Evolutionary conservation across 768 basidiomycete genomes (phyloP).

Genomic region (Lactarius psammicola): DNA sequence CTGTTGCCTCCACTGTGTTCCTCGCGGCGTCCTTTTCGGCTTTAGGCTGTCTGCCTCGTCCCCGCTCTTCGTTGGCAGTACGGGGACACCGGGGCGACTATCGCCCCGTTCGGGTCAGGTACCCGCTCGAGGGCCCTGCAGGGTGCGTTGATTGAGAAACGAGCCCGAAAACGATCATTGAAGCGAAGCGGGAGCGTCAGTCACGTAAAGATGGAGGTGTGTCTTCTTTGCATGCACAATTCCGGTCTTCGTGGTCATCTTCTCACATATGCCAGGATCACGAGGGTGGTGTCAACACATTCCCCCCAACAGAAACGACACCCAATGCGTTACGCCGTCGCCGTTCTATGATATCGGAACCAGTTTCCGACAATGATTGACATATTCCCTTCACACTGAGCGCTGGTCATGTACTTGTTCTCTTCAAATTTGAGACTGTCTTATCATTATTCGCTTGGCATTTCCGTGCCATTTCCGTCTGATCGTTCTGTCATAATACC

Average conservation of each 20-base stretch:
- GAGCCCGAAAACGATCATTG: constrained; percentile 24
- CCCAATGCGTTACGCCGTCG: constrained; percentile 22
- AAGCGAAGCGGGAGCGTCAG: constrained; percentile 25
- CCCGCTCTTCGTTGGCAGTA: constrained; percentile 36
- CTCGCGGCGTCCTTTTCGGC: constrained; percentile 37
- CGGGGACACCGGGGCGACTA: neutral
- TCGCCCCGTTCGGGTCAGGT: neutral
- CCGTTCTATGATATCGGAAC: constrained; percentile 21
- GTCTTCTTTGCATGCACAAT: neutral
- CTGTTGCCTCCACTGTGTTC: constrained; percentile 41
- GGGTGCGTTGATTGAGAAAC: constrained; percentile 14
- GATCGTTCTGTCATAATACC: constrained; percentile 36
- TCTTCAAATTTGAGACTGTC: neutral
- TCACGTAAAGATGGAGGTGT: constrained; percentile 19
- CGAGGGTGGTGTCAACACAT: constrained; percentile 7
- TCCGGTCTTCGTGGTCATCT: neutral
- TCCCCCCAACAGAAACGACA: constrained; percentile 17
- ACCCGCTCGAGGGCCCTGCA: constrained; percentile 11
- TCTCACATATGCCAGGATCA: constrained; percentile 18
- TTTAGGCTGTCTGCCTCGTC: constrained; percentile 36
- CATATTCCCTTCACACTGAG: neutral
- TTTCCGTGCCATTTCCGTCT: constrained; percentile 35
- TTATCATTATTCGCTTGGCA: neutral
- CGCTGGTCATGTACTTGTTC: constrained; percentile 40
- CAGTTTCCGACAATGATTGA: constrained; percentile 22